phyloP scores from a whole-genome alignment of 2,329 filamentous ascomycete species.

The Nannizziopsis arthrosporioides region DNA sequence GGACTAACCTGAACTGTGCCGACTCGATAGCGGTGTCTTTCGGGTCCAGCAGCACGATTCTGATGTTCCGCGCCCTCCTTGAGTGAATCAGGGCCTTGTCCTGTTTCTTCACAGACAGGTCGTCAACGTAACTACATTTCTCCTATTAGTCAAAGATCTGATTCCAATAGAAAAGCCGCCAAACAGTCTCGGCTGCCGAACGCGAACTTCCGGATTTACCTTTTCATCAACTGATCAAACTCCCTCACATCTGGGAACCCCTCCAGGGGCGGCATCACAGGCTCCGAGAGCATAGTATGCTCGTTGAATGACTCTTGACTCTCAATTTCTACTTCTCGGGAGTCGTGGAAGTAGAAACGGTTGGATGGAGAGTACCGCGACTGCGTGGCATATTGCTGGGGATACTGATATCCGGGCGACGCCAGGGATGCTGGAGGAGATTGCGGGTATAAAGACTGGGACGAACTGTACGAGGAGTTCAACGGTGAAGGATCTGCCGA shows the following conservation, averaged over 20 bases:
- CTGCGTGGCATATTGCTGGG: constrained; percentile 25
- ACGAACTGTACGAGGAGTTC: constrained; percentile 22
- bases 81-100: constrained; percentile 43
- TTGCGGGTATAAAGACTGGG: constrained; percentile 24
- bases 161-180: too few species aligned
- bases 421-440: constrained; percentile 13
- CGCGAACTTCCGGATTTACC: constrained; percentile 21
- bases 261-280: constrained; percentile 32
- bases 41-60: constrained; percentile 37
- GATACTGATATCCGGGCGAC: constrained; percentile 23
- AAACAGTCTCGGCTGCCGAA: background rate
- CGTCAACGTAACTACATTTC: constrained; percentile 35
- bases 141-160: background rate
- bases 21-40: constrained; percentile 42
- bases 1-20: constrained; percentile 38
- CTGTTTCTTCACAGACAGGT: constrained; percentile 41
- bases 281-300: constrained; percentile 34
- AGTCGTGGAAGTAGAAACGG: constrained; percentile 28
- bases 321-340: constrained; percentile 31
- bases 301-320: constrained; percentile 36
- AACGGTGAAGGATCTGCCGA: constrained; percentile 24
- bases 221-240: constrained; percentile 37
- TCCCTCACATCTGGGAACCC: constrained; percentile 37
- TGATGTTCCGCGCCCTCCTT: constrained; percentile 38
- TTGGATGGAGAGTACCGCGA: constrained; percentile 24